phyloP scores from a whole-genome alignment of 2,329 filamentous ascomycete genomes.

The Penicillium brasilianum region DNA sequence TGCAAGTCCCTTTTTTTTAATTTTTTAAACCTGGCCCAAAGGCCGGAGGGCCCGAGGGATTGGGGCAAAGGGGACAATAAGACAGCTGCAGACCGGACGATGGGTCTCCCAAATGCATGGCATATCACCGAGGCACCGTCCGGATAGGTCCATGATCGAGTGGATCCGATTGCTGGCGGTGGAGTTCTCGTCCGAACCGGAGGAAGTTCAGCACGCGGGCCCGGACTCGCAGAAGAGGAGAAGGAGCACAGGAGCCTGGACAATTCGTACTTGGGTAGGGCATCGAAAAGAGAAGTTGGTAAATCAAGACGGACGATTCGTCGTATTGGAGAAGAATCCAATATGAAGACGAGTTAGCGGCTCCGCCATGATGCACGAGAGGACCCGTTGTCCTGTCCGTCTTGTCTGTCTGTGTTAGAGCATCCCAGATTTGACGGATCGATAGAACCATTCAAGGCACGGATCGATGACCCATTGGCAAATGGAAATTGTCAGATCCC shows the following conservation, averaged over 20 bases:
- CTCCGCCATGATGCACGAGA: background rate
- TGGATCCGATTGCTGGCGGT: slow-evolving; percentile 13
- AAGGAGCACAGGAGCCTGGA: no score
- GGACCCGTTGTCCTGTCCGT: background rate
- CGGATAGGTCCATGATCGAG: slow-evolving; percentile 9
- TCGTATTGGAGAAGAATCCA: background rate
- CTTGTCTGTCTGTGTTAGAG: background rate
- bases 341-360: background rate
- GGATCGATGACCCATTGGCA: slow-evolving; percentile 1
- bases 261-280: no score
- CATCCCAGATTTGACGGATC: background rate
- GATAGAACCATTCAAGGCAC: background rate
- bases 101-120: background rate
- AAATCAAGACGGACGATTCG: background rate
- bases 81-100: background rate
- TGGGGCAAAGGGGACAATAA: background rate
- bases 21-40: background rate
- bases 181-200: slow-evolving; percentile 14
- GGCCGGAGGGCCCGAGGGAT: no score
- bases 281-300: no score
- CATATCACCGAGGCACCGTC: slow-evolving; percentile 8
- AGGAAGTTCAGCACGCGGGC: slow-evolving; percentile 4
- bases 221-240: background rate
- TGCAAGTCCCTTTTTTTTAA: no score
- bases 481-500: slow-evolving; percentile 5